Conservation (phyloP, 495 filamentous ascomycete genomes). For the Xylaria nigripes region DNA sequence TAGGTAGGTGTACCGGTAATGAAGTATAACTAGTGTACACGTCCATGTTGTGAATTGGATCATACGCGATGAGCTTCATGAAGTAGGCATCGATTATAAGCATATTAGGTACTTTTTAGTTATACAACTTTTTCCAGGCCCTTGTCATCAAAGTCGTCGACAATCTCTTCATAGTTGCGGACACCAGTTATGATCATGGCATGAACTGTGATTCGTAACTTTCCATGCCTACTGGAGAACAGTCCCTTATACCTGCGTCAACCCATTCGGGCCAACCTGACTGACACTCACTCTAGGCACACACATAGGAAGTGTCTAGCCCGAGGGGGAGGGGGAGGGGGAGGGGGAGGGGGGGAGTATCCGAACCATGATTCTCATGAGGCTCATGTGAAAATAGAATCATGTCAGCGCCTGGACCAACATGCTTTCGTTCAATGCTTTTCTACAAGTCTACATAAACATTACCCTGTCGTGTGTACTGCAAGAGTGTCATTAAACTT, state of each 20-base stretch:
- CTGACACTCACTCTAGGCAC: not conserved
- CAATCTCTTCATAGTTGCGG: too few relatives aligned
- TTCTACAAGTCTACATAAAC: conserved; percentile 3
- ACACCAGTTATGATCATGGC: too few relatives aligned
- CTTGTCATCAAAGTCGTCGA: not conserved
- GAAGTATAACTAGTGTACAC: too few relatives aligned
- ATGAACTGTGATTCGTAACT: too few relatives aligned
- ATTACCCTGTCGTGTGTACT: not conserved
- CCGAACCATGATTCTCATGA: not conserved
- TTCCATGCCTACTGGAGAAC: too few relatives aligned
- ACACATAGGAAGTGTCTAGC: not conserved
- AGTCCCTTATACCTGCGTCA: too few relatives aligned
- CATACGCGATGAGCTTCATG: too few relatives aligned
- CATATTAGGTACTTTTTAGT: too few relatives aligned
- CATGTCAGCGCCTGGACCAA: not conserved
- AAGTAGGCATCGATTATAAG: too few relatives aligned
- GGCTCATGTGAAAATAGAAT: not conserved
- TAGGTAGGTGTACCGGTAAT: too few relatives aligned
- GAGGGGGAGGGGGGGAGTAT: too few relatives aligned
- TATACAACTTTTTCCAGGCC: not conserved
- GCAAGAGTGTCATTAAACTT: not conserved
- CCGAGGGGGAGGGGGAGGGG: not conserved
- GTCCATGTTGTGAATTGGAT: too few relatives aligned
- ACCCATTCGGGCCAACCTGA: not conserved
- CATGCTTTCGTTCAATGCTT: not conserved